These are phyloP conservation scores for Pichia sp. DNA, from an alignment of 1,139 yeast genomes.

Conservation along the genomic window DNA sequence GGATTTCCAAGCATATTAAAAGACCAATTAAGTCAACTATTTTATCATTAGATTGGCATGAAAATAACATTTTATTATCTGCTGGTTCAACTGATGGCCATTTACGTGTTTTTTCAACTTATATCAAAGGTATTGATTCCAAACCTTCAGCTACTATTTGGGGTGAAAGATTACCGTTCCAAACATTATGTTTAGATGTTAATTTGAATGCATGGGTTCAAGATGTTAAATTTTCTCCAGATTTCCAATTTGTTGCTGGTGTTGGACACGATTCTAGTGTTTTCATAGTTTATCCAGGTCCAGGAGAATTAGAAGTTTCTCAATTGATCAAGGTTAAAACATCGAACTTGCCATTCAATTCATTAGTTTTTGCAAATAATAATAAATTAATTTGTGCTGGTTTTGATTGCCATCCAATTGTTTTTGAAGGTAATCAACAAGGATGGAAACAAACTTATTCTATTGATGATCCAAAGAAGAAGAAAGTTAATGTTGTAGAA, in stretches of 20 bases:
- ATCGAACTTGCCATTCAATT: constrained; percentile 76
- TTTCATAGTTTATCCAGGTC: constrained; percentile 66
- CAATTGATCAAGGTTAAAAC: constrained; percentile 47
- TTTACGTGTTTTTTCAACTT: constrained; percentile 90
- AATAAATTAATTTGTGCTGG: constrained; percentile 80
- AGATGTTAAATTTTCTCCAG: constrained; percentile 80
- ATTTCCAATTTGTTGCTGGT: constrained; percentile 72
- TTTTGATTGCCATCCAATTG: constrained; percentile 84
- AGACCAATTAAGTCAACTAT: constrained; percentile 88
- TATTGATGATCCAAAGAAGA: constrained; percentile 56
- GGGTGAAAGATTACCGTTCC: constrained; percentile 96
- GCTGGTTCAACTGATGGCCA: constrained; percentile 95
- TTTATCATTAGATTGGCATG: constrained; percentile 88
- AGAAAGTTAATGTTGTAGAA: constrained; percentile 52
- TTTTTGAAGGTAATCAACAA: constrained; percentile 60
- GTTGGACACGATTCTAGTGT: constrained; percentile 56
- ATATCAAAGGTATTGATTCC: constrained; percentile 78
- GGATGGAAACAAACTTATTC: constrained; percentile 66
- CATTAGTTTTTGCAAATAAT: constrained; percentile 64
- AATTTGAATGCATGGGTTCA: constrained; percentile 87
- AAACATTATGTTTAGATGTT: constrained; percentile 83
- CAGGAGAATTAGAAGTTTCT: constrained; percentile 34
- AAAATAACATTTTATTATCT: constrained; percentile 82
- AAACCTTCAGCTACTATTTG: constrained; percentile 79
- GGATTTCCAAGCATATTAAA: constrained; percentile 97